Conservation (phyloP, 305 asterid species). For the Fraxinus nigra region DNA sequence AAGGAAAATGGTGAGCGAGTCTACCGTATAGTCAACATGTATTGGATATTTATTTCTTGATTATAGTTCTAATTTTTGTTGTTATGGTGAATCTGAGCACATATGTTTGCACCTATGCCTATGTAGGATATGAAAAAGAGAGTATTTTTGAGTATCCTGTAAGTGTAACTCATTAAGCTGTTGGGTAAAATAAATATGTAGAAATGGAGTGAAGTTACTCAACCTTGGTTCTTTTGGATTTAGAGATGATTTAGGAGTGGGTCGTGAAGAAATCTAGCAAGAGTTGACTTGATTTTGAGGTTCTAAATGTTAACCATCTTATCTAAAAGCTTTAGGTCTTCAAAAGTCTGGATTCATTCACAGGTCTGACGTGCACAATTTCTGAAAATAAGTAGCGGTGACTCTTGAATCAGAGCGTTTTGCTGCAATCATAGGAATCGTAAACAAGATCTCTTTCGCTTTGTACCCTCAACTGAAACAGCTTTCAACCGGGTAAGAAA, state of each 20-base stretch:
- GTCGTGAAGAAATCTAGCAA: neutral
- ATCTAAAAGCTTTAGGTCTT: neutral
- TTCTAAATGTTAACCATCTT: neutral
- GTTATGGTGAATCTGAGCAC: neutral
- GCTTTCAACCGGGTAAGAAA: neutral
- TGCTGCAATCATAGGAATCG: neutral
- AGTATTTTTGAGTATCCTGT: neutral
- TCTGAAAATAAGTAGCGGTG: neutral
- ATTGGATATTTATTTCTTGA: neutral
- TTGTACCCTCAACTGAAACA: neutral
- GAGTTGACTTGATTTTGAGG: neutral
- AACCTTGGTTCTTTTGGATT: neutral
- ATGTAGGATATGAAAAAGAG: neutral
- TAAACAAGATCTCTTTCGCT: neutral
- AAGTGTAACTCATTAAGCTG: neutral
- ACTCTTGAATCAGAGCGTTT: neutral
- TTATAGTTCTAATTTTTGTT: neutral
- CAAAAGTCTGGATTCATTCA: neutral
- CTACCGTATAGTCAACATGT: constrained; percentile 9
- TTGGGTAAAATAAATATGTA: neutral
- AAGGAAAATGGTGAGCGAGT: constrained; percentile 56
- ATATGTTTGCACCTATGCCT: neutral
- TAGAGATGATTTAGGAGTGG: neutral
- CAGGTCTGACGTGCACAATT: neutral
- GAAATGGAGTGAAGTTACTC: neutral